phyloP scores from a whole-genome alignment of 352 stramenopile genomes.

The Phytophthora cryptogea region DNA sequence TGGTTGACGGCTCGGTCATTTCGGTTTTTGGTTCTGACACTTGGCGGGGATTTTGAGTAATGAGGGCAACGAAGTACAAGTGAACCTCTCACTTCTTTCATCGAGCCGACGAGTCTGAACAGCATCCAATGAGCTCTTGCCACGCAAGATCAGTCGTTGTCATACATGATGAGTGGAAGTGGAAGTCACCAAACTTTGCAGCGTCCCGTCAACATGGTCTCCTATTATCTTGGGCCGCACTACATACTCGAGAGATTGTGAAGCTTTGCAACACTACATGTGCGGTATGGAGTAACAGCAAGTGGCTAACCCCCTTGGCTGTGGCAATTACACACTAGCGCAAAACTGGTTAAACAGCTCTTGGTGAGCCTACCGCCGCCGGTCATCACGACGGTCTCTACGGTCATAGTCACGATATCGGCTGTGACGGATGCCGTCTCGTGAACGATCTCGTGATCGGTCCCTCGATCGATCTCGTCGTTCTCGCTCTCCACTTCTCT shows the following conservation, averaged over 20 bases:
- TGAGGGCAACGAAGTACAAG: not conserved
- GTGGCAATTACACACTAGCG: too few species aligned
- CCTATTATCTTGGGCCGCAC: not conserved
- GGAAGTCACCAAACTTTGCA: not conserved
- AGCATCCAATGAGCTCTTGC: conserved; percentile 16
- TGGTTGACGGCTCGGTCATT: conserved; percentile 5
- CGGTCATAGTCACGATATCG: conserved; percentile 17
- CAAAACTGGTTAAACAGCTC: not conserved
- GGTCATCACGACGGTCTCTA: conserved; percentile 15
- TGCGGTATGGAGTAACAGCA: not conserved
- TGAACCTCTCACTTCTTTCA: not conserved
- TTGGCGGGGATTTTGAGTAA: not conserved
- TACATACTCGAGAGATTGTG: not conserved
- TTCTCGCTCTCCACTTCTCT: conserved; percentile 12
- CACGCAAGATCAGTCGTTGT: conserved; percentile 6
- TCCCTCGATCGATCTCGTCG: conserved; percentile 19
- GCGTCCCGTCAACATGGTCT: conserved; percentile 3
- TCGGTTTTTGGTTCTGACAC: not conserved
- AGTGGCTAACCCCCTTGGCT: not conserved
- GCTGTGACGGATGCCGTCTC: conserved; percentile 15
- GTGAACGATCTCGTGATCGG: conserved; percentile 11
- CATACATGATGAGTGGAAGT: conserved; percentile 22
- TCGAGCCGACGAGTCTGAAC: not conserved
- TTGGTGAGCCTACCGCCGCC: conserved; percentile 16
- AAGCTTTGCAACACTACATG: not conserved